Conservation (phyloP, 495 filamentous ascomycete genomes). For the Astrothelium macrocarpum region DNA sequence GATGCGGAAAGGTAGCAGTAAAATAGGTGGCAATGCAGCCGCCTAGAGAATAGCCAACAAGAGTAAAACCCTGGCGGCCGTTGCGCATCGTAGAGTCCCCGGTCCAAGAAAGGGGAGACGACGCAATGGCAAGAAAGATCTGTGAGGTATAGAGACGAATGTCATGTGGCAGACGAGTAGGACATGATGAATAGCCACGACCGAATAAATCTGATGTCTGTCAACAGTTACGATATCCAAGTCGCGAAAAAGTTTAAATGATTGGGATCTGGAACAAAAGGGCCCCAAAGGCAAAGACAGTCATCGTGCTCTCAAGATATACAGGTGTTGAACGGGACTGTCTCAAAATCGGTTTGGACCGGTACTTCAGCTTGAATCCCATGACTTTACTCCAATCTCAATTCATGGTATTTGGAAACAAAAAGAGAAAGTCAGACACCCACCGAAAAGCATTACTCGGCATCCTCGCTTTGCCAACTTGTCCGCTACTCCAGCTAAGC, state of each 20-base stretch:
- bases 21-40: constrained; percentile 72
- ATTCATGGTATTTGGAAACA: constrained; percentile 11
- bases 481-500: constrained; percentile 58
- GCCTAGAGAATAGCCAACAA: constrained; percentile 80
- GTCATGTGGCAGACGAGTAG: constrained; percentile 59
- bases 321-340: too few relatives aligned
- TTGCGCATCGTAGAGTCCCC: constrained; percentile 3
- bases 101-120: constrained; percentile 61
- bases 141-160: constrained; percentile 63
- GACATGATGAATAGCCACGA: constrained; percentile 66
- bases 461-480: constrained; percentile 63
- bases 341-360: too few relatives aligned
- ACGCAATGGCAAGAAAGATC: constrained; percentile 60
- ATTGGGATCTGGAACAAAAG: too few relatives aligned
- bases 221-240: not conserved
- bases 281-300: too few relatives aligned
- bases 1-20: constrained; percentile 55
- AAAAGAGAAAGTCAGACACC: constrained; percentile 31
- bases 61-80: constrained; percentile 39
- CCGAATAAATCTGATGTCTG: constrained; percentile 54
- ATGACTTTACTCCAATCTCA: too few relatives aligned
- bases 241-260: not conserved
- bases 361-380: too few relatives aligned
- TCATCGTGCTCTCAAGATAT: too few relatives aligned
- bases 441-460: constrained; percentile 67